Conservation (phyloP, 2,329 filamentous ascomycete species). For the Fusarium scirpi region DNA sequence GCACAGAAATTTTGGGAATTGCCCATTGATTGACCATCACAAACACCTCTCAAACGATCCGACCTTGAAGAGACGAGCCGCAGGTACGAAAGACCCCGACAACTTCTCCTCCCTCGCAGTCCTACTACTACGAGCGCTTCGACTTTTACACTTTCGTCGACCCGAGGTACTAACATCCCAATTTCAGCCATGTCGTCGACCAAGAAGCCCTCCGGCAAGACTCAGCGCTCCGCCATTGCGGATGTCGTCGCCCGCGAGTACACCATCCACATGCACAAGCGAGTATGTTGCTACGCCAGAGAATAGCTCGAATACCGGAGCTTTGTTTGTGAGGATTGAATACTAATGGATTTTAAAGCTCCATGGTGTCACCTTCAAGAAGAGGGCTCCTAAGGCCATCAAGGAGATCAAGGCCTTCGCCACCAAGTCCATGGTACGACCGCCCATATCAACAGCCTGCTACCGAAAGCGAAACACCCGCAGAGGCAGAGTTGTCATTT, state of each 20-base stretch:
- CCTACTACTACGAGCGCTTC: slow-evolving; percentile 39
- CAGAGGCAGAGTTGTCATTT: slow-evolving; percentile 16
- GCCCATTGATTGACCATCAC: slow-evolving; percentile 50
- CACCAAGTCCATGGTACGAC: slow-evolving; percentile 91
- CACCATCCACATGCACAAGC: slow-evolving; percentile 99
- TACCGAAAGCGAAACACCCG: slow-evolving; percentile 26
- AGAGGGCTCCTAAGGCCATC: slow-evolving; percentile 97
- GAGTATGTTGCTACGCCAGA: slow-evolving; percentile 56
- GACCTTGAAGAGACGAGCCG: slow-evolving; percentile 56
- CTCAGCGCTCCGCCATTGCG: slow-evolving; percentile 91
- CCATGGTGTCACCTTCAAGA: slow-evolving; percentile 99
- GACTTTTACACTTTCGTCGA: slow-evolving; percentile 32
- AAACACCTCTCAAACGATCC: slow-evolving; percentile 54
- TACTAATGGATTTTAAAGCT: slow-evolving; percentile 68
- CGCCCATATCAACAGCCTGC: slow-evolving; percentile 15
- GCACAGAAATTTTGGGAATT: slow-evolving; percentile 59
- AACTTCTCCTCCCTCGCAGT: slow-evolving; percentile 39
- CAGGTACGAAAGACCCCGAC: slow-evolving; percentile 54
- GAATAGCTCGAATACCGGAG: slow-evolving; percentile 26
- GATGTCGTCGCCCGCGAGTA: slow-evolving; percentile 99
- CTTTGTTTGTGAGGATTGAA: slow-evolving; percentile 21
- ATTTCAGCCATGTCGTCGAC: slow-evolving; percentile 59
- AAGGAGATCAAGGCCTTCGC: slow-evolving; percentile 99
- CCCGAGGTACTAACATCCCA: slow-evolving; percentile 46
- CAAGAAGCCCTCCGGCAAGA: slow-evolving; percentile 56